Evolutionary conservation across 164 flowering plant genomes (phyloP), one percentile per base, ranked within the genome.

Genomic region (Tetracentron sinense): DNA sequence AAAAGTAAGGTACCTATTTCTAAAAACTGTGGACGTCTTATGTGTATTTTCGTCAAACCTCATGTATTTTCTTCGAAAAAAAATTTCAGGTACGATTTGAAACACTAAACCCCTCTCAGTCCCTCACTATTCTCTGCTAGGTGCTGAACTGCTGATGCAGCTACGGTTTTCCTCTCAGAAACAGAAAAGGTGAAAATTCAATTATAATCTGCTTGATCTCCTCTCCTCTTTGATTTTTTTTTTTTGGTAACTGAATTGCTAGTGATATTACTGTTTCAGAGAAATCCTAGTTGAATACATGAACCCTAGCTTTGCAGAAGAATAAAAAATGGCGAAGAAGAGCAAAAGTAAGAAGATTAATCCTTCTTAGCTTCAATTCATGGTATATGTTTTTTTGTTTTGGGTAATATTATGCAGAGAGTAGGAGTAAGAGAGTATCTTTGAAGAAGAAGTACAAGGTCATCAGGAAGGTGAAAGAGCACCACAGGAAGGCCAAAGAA

Each of bases 401-500:
- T 12, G 52, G 25, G 28, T 60, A 19, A 51, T 23, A 11, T 25
- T 23, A 17, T 63, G 58, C 71, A 89, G 97, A 92, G 94, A 92
- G 96, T 63, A 95, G 90, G 85, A 92, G 99, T 58, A 95, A 89
- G 84, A 77, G 97, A 52, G 86, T 89, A 0, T 7, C 96, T 1
- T 60, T 95, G 83, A 85, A 69, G 81, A 68, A 95, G 81, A 95
- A 95, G 82, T 69, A 94, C 78, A 94, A 94, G 80, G 68, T 94
- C 10, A 76, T 89, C 17, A 78, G 69, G 73, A 95, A 83, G 64
- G 97, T 92, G 64, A 95, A 92, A 63, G 85, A 92, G 61, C 99
- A 95, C 62, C 96, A 92, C 67, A 85, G 73, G 73, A 92, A 95
- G 76, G 96, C 96, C 1, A 92, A 95, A 75, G 96, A 92, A 50